Evolutionary conservation across 2,329 filamentous ascomycete genomes (phyloP), one percentile per base, ranked within the genome.

Genomic region (Hortaea sp.): DNA sequence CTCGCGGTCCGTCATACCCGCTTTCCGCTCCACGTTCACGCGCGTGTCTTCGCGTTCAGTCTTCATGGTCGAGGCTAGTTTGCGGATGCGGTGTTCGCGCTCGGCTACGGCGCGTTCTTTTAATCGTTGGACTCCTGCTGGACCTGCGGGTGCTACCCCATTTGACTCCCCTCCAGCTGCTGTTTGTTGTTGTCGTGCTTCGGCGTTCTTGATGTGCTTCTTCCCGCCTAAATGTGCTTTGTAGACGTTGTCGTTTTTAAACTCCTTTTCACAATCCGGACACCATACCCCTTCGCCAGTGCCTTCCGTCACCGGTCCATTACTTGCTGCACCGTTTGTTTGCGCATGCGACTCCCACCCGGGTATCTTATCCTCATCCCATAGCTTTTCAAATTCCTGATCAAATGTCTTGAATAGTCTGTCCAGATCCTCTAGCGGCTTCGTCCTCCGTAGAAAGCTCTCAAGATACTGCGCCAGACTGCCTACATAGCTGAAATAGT

Each of bases 1-100:
- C 66, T 98, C 92, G 30, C 88, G 82, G 63, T 97, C 90, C 3
- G 92, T 98, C 88, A 98, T 95, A 54, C 90, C 90, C 64, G 94
- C 88, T 66, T 88, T 92, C 43, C 92, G 85, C 74, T 98, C 94
- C 7, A 97, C 88, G 60, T 98, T 97, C 57, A 92, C 84, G 42
- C 85, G 79, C 0, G 92, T 97, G 60, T 95, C 90, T 64, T 84
- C 78, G 47, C 90, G 84, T 62, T 95, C 87, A 10, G 84, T 85
- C 62, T 85, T 83, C 79, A 98, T 92, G 4, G 85, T 79, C 41
- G 82, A 77, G 7, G 87, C 81, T 5, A 98, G 75, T 45, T 84
- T 84, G 62, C 83, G 85, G 44, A 95, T 77, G 12, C 88, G 80
- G 64, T 84, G 84, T 63, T 98, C 92, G 46, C 88, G 82, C 63